A percentile compares a stretch with the other conserved stretches of the same genome.
Conservation (phyloP, 2,329 filamentous ascomycete species). For the Ceratocystis papillata region DNA sequence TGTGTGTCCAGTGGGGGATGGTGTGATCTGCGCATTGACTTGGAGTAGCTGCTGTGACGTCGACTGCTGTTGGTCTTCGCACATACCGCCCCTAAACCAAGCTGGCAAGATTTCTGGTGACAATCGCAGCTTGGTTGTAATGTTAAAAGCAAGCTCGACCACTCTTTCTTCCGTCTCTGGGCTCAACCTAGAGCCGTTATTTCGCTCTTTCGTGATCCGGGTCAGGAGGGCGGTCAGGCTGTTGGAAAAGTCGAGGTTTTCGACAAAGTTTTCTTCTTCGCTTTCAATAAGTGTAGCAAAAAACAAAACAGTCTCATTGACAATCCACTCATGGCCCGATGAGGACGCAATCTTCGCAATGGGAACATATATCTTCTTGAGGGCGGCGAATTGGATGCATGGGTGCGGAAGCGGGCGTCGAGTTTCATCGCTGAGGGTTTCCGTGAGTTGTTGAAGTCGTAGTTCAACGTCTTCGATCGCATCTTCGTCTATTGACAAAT, state of each 20-base stretch:
- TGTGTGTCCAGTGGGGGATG: constrained; percentile 25
- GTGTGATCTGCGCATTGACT: not conserved
- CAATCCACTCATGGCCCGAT: constrained; percentile 73
- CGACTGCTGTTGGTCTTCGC: constrained; percentile 22
- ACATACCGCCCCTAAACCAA: constrained; percentile 66
- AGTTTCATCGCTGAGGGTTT: constrained; percentile 77
- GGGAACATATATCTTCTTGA: constrained; percentile 78
- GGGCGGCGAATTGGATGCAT: constrained; percentile 76
- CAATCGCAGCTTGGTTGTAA: constrained; percentile 88
- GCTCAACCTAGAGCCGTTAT: constrained; percentile 58
- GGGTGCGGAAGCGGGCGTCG: constrained; percentile 80
- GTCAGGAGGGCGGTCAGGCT: constrained; percentile 80
- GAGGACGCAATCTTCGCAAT: constrained; percentile 81
- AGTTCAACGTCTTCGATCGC: constrained; percentile 53
- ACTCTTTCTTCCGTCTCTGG: constrained; percentile 77
- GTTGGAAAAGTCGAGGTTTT: constrained; percentile 72
- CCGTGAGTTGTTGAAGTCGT: constrained; percentile 52
- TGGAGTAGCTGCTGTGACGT: constrained; percentile 23
- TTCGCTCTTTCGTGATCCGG: constrained; percentile 55
- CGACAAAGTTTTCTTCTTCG: constrained; percentile 89
- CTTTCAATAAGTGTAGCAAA: constrained; percentile 91
- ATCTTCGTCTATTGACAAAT: constrained; percentile 49
- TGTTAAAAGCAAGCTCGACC: constrained; percentile 88
- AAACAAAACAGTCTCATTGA: constrained; percentile 72
- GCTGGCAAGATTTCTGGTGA: constrained; percentile 76